phyloP scores from a whole-genome alignment of 2,329 filamentous ascomycete genomes.

The Podosphaera aphanis region DNA sequence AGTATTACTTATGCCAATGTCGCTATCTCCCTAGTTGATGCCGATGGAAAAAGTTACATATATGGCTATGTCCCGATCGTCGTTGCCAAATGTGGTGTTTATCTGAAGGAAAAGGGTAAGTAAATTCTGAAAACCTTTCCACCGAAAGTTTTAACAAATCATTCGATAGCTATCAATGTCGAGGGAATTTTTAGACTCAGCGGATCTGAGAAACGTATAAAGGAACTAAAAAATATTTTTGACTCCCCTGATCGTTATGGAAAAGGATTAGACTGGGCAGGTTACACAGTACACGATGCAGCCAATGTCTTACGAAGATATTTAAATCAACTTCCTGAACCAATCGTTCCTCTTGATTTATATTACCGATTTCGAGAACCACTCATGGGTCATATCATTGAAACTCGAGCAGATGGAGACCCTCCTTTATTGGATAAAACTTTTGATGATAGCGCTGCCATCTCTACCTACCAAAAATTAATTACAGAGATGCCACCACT shows the following conservation, averaged over 20 bases:
- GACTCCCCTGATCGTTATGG: conserved; percentile 89
- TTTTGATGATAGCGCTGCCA: conserved; percentile 53
- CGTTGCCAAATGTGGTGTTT: conserved; percentile 93
- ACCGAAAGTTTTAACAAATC: background rate
- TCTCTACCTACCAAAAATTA: conserved; percentile 61
- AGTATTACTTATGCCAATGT: conserved; percentile 97
- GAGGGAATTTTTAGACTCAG: conserved; percentile 93
- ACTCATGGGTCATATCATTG: conserved; percentile 40
- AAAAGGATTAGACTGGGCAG: conserved; percentile 89
- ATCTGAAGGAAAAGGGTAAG: conserved; percentile 89
- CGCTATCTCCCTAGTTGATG: conserved; percentile 84
- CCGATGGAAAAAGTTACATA: conserved; percentile 82
- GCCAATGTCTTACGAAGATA: conserved; percentile 90
- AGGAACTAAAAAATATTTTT: conserved; percentile 77
- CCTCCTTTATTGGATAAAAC: conserved; percentile 46
- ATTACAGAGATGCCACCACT: conserved; percentile 84
- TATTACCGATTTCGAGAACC: conserved; percentile 83
- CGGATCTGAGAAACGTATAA: conserved; percentile 93
- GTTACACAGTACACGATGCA: conserved; percentile 94
- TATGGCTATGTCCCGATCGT: conserved; percentile 98
- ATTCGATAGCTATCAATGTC: conserved; percentile 53
- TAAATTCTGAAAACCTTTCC: conserved; percentile 5
- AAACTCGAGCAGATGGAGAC: conserved; percentile 47
- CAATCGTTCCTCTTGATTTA: conserved; percentile 81
- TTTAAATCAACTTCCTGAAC: conserved; percentile 86